Base-by-base conservation (phyloP, 2,329 filamentous ascomycete genomes). In the Colletotrichum sp. region DNA sequence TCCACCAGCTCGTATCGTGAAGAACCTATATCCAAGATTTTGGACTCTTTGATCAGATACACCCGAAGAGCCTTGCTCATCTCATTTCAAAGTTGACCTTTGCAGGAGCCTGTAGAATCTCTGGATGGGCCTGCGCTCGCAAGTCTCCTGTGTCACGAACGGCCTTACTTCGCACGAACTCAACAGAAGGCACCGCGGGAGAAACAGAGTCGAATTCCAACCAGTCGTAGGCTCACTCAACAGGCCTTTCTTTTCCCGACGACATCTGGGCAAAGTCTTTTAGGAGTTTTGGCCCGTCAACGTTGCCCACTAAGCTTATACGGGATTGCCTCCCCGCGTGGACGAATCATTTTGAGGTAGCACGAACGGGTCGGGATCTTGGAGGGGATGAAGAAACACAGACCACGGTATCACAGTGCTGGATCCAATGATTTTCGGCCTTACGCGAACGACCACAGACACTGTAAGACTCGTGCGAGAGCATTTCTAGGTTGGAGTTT, bases 141-240 rank as follows among this genome's bases (percentile, higher is more conserved):
- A 43, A 58, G 29, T 21, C 62, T 51, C 27, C 33, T 31, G 68
- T 73, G 62, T 34, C 43, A 74, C 72, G 15, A 67, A 61, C 74
- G 74, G 74, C 74, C 68, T 54, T 72, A 69, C 72, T 72, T 76
- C 74, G 74, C 69, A 65, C 69, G 47, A 72, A 75, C 62, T 51
- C 31, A 58, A 55, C 47, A 58, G 47, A 61, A 66, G 55, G 55
- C 34, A 66, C 55, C 6, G 63, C 59, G 65, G 62, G 34, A 64
- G 13, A 29, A 31, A 64, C 68, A 59, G 54, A 29, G 51, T 66
- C 61, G 66, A 73, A 59, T 15, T 38, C 58, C 65, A 31, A 24
- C 66, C 61, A 55, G 21, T 38, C 36, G 55, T 58, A n/a, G 61
- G 66, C 24, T 33, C 33, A 8, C n/a, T 57, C 31, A 38, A 38